Evolutionary conservation across 2,329 filamentous ascomycete genomes (phyloP).

Genomic region (Capronia epimyces): DNA sequence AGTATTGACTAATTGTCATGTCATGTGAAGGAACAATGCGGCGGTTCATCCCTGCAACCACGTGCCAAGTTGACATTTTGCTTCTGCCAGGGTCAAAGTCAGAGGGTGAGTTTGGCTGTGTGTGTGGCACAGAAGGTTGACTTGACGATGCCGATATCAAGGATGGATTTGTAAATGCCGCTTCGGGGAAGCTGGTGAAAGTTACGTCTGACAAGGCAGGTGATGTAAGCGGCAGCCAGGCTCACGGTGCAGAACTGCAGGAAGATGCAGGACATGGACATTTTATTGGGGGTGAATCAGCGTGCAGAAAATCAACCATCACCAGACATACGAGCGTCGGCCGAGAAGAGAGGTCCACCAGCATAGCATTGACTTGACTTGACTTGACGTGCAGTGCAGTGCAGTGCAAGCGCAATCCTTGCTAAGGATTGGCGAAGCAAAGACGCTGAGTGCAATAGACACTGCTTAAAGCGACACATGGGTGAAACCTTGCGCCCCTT

Average conservation of each 20-base stretch:
- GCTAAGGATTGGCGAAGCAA: not conserved
- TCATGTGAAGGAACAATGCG: no score
- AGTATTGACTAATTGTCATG: no score
- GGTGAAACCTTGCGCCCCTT: constrained; percentile 9
- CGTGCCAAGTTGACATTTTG: not conserved
- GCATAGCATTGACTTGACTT: no score
- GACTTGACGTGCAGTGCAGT: no score
- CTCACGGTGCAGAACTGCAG: not conserved
- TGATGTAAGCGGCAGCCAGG: not conserved
- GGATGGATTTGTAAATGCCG: not conserved
- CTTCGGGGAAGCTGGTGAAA: not conserved
- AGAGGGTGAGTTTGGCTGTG: not conserved
- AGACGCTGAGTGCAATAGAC: not conserved
- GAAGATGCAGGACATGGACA: not conserved
- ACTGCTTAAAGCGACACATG: constrained; percentile 9
- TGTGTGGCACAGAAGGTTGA: not conserved
- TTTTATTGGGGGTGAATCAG: not conserved
- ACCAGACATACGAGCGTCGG: not conserved
- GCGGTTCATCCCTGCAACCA: not conserved
- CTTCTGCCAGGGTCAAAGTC: not conserved
- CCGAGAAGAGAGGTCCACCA: no score
- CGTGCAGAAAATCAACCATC: not conserved
- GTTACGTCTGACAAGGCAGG: not conserved
- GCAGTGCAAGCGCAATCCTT: no score
- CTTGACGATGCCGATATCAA: not conserved